Base-by-base conservation (phyloP, 202 grass and related monocot species). In the Panicum virgatum region DNA sequence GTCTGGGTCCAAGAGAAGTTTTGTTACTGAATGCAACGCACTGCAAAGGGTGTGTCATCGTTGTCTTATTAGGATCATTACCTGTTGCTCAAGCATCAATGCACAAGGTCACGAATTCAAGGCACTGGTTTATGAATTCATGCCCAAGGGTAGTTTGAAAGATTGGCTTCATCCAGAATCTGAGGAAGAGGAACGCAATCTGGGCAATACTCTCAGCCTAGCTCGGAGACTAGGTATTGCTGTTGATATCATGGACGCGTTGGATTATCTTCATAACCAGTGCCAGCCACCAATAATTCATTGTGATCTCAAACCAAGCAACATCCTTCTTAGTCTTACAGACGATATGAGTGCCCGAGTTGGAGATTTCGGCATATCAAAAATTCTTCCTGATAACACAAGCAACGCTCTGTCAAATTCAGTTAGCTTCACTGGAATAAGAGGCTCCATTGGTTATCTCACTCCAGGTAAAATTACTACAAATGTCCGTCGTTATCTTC, bases 211-310 rank as follows among this genome's bases (percentile, higher is more conserved):
- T 0, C 77, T 89, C 6, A 78, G 23, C 69, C 39, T 89, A 11
- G 5, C 12, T 9, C 86, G 86, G 20, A 89, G 86, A 16, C 46
- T 92, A 3, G 47, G 50, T 7, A 84, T 92, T 72, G 66, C 22
- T 14, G 63, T 89, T 0, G 83, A 92, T 86, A 72, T 92, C 69
- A 48, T 81, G 58, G 73, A 82, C 13, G 86, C 90, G 1, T 10
- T 89, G 66, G 84, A 86, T 12, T 90, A 90, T 62, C 84, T 93
- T 72, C 88, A 88, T 18, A 76, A 94, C 19, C 64, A 73, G 5
- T 81, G 75, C 8, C 53, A 86, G 44, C 53, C 79, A 44, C 57
- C 59, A 12, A 47, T 91, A 12, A 61, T 88, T 7, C 91, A 90
- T 25, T 88, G 84, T 1, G 85, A 90, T 61, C 51, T 88, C 22